These are phyloP conservation scores for Scenedesmus sp. DNA, from an alignment of 163 green algal species.

Conservation along the genomic window DNA sequence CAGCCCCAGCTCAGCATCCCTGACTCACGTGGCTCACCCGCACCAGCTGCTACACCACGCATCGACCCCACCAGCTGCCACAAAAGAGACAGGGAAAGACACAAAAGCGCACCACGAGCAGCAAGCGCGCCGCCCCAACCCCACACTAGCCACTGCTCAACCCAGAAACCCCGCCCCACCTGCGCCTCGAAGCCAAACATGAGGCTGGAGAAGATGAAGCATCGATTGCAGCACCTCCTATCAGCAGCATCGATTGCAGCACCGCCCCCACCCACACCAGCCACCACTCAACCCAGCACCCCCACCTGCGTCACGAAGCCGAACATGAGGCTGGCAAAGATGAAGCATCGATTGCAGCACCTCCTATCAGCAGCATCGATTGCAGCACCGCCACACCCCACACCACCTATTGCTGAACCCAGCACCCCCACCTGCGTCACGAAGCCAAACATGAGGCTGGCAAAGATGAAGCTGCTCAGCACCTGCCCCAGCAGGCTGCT, in stretches of 20 bases:
- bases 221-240: too few relatives aligned
- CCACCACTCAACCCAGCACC: too few relatives aligned
- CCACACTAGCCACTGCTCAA: too few relatives aligned
- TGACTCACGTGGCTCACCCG: too few relatives aligned
- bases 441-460: slow-evolving; percentile 90
- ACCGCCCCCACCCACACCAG: not conserved
- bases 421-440: slow-evolving; percentile 63
- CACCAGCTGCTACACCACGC: too few relatives aligned
- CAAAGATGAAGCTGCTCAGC: slow-evolving; percentile 88
- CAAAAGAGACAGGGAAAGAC: slow-evolving; percentile 58
- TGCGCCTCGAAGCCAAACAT: slow-evolving; percentile 89
- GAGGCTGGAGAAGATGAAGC: slow-evolving; percentile 89
- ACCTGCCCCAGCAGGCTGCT: slow-evolving; percentile 65
- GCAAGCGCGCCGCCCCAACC: too few relatives aligned
- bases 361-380: not conserved
- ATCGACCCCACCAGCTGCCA: too few relatives aligned
- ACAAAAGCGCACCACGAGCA: too few relatives aligned
- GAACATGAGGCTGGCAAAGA: slow-evolving; percentile 93
- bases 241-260: not conserved
- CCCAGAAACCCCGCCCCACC: not conserved
- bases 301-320: slow-evolving; percentile 75
- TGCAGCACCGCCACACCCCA: not conserved
- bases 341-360: slow-evolving; percentile 62
- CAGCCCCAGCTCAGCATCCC: too few relatives aligned
- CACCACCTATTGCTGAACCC: not conserved